phyloP scores from a whole-genome alignment of 75 land plant genomes.

The Pinus albicaulis region DNA sequence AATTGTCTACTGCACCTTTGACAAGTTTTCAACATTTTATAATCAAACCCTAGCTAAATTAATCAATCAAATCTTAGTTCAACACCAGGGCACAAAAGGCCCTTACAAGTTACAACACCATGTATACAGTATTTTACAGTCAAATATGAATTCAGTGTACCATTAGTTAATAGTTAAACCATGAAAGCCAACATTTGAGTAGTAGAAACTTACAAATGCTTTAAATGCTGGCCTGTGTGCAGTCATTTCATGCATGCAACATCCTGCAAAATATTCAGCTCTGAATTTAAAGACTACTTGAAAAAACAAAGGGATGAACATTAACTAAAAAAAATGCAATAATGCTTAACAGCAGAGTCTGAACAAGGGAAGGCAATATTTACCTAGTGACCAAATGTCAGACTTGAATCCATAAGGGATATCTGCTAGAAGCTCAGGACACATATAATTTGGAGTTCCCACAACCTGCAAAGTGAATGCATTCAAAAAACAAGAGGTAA shows the following conservation, averaged over 20 bases:
- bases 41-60: too few relatives aligned
- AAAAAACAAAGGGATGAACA: conserved; percentile 11
- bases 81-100: too few relatives aligned
- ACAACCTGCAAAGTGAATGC: conserved; percentile 52
- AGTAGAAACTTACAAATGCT: conserved; percentile 89
- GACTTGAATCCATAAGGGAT: conserved; percentile 96
- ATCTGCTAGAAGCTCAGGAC: conserved; percentile 95
- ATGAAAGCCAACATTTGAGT: background rate
- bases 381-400: conserved; percentile 93
- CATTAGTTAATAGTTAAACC: background rate
- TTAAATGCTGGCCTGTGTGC: conserved; percentile 95
- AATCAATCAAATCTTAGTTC: too few relatives aligned
- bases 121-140: too few relatives aligned
- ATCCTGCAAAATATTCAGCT: conserved; percentile 46
- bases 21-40: too few relatives aligned
- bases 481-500: background rate
- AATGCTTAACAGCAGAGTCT: background rate
- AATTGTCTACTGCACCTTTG: too few relatives aligned
- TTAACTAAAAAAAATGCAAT: background rate
- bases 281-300: background rate
- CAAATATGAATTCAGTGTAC: background rate
- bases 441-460: conserved; percentile 92
- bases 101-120: too few relatives aligned
- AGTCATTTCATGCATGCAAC: conserved; percentile 96
- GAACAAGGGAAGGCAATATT: background rate